A percentile compares a stretch with the other conserved stretches of the same genome.
Evolutionary conservation across 345 rosid species (phyloP).

Genomic region (Rhodomyrtus tomentosa): DNA sequence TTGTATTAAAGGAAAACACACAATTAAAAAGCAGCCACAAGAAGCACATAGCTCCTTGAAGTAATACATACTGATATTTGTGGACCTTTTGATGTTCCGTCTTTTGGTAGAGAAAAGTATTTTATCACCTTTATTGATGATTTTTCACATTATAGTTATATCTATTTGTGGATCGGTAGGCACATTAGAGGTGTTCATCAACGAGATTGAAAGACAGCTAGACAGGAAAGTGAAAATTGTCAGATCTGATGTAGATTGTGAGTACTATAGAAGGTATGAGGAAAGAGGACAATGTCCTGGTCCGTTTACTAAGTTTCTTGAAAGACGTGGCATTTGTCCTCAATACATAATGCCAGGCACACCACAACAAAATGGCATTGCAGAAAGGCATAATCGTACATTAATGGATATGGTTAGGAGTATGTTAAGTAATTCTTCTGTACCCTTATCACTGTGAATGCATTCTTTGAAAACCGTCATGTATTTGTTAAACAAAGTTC

Average conservation of each 20-base stretch:
- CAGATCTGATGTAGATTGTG: too few species aligned
- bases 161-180: not conserved
- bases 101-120: not conserved
- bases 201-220: not conserved
- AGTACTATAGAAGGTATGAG: too few species aligned
- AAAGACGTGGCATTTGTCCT: too few species aligned
- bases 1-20: too few species aligned
- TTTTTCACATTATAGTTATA: constrained; percentile 5
- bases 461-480: not conserved
- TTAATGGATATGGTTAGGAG: too few species aligned
- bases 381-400: not conserved
- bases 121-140: constrained; percentile 7
- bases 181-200: not conserved
- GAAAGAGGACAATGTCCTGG: too few species aligned
- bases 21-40: too few species aligned
- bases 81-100: not conserved
- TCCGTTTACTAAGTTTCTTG: too few species aligned
- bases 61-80: constrained; percentile 1
- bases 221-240: too few species aligned
- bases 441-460: not conserved
- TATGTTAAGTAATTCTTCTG: not conserved
- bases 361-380: not conserved
- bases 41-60: too few species aligned
- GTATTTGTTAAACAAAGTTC: not conserved
- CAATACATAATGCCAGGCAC: too few species aligned